Evolutionary conservation across 2,329 filamentous ascomycete genomes (phyloP), one percentile per base, ranked within the genome.

Genomic region (Endoconidiophora polonica): DNA sequence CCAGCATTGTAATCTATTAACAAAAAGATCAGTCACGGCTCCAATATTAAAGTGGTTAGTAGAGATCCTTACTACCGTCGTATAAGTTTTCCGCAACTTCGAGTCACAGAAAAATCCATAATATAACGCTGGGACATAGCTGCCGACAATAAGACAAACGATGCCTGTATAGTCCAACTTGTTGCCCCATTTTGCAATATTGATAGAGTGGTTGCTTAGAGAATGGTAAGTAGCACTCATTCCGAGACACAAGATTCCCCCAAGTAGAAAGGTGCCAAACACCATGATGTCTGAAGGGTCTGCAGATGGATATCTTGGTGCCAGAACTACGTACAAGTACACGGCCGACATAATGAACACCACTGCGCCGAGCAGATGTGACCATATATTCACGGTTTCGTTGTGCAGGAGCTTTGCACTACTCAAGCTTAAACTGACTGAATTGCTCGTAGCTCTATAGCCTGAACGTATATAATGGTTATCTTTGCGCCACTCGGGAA

Each of bases 91-190:
- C 66, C 86, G 77, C 58, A 90, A 62, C 5, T 62, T 59, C 2
- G 78, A 76, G 55, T 79, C 68, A 59, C 81, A 86, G 58, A 76
- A 85, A 62, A 94, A 86, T 3, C 82, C 87, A 63, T 93, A 94
- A 63, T 86, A 91, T 53, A 98, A 65, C 46, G 84, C 83, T 2
- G 91, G 88, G 43, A 96, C 77, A 60, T 90, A 94, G 61, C 83
- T 90, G 5, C 91, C 91, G 57, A 90, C 84, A 53, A 96, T 96
- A 57, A 98, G 68, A 45, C 81, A 77, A 26, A 96, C 85, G 57
- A 98, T 98, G 5, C 91, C 91, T 4, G 90, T 77, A 62, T 98
- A 96, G 62, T 98, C 91, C 51, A 96, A 68, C 63, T 94, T 86
- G 62, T 96, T 96, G 9, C 88, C 88, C 69, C 86, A 84, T 54